A percentile compares a stretch with the other conserved stretches of the same genome.
These are phyloP conservation scores for Beauveria brongniartii DNA, from an alignment of 2,329 filamentous ascomycete species.

Conservation along the genomic window DNA sequence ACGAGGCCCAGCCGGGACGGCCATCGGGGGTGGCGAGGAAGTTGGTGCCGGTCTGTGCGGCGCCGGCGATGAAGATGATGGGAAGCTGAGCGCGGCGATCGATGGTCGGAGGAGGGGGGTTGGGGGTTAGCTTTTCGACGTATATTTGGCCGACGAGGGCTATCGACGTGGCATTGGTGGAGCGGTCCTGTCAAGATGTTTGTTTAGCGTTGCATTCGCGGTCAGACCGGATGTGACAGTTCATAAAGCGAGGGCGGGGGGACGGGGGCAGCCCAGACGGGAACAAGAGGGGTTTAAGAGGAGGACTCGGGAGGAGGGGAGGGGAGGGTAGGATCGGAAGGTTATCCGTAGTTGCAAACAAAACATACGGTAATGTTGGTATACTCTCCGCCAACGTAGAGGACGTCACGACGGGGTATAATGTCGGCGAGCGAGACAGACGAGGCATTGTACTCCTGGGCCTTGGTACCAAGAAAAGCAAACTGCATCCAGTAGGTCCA, in stretches of 20 bases:
- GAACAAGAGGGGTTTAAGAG: too few species aligned
- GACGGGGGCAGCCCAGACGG: too few species aligned
- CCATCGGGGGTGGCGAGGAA: conserved; percentile 33
- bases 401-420: conserved; percentile 19
- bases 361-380: conserved; percentile 14
- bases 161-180: conserved; percentile 12
- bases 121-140: conserved; percentile 25
- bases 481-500: conserved; percentile 13
- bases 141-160: conserved; percentile 22
- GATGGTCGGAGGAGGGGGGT: conserved; percentile 7
- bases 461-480: conserved; percentile 11
- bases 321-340: too few species aligned
- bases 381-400: conserved; percentile 23
- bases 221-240: not conserved
- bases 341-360: not conserved
- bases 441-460: conserved; percentile 10
- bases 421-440: conserved; percentile 8
- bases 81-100: conserved; percentile 16
- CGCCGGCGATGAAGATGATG: conserved; percentile 25
- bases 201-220: not conserved
- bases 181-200: conserved; percentile 10
- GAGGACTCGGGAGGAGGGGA: too few species aligned
- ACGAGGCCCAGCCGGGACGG: conserved; percentile 32
- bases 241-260: too few species aligned
- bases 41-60: conserved; percentile 22